Base-by-base conservation (phyloP, 257 asterid species). In the Solanum tarapatanum region DNA sequence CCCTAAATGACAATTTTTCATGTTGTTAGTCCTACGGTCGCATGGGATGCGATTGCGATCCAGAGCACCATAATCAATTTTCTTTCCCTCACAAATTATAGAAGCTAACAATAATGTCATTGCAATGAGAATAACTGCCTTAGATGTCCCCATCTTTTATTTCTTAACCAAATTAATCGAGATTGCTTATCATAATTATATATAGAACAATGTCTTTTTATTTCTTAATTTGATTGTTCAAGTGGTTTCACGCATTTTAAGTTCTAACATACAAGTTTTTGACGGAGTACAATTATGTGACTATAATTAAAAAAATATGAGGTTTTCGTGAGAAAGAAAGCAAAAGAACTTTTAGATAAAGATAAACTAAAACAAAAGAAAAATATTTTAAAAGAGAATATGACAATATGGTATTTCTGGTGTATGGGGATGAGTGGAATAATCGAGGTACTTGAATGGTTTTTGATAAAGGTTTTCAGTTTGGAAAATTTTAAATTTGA, bases 31-130 rank as follows among this genome's bases (percentile, higher is more conserved):
- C 28, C 88, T 84, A 3, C 89, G 83, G 1, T 92, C 87, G 87
- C 96, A 94, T 0, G 95, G 93, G 36, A 90, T 92, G 24, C 51
- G 89, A 86, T 92, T 72, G 82, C 91, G 90, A 26, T 79, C 41
- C 80, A 94, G 88, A 75, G 92, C 96, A 14, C 92, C 92, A 74
- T 93, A 93, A 36, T 36, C 83, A 36, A 75, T 75, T 0, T 14
- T 3, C 32, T 23, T 75, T 36, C 83, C 55, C 21, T 36, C 55
- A 36, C 55, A 36, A 75, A 23, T 36, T 0, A 11, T 66, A 11
- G 30, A 62, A 62, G 39, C 14, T 73, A 36, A 36, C 17, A 73
- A 33, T 19, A 73, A 9, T 73, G 45, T 33, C 26, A 73, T 21
- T 74, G 82, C 82, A 35, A 74, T 74, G 82, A 72, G 14, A 35